Percentiles rank a stretch among this genome's conserved stretches.
Evolutionary conservation across 257 asterid species (phyloP).

Genomic region (Thymus quinquecostatus): DNA sequence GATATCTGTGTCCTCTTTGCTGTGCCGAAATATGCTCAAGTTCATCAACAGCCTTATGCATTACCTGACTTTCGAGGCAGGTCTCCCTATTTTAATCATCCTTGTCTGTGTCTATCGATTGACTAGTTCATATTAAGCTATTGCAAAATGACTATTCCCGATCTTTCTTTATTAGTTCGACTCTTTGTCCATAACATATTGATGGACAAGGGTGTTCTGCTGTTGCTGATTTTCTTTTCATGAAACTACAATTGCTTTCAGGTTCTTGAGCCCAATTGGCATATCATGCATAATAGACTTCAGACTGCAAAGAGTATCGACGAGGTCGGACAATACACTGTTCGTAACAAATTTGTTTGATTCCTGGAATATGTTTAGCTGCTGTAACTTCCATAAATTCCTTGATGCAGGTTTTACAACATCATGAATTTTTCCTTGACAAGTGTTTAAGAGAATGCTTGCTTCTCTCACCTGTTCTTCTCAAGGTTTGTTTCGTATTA

Average conservation of each 20-base stretch:
- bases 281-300: slow-evolving; percentile 85
- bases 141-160: slow-evolving; percentile 14
- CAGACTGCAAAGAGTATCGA: slow-evolving; percentile 96
- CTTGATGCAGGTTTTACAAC: slow-evolving; percentile 76
- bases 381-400: slow-evolving; percentile 16
- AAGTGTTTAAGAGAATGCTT: slow-evolving; percentile 92
- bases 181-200: slow-evolving; percentile 4
- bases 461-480: slow-evolving; percentile 90
- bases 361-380: slow-evolving; percentile 1
- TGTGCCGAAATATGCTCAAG: slow-evolving; percentile 95
- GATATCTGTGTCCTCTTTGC: slow-evolving; percentile 86
- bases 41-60: slow-evolving; percentile 94
- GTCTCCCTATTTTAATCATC: slow-evolving; percentile 32
- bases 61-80: slow-evolving; percentile 93
- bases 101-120: background rate
- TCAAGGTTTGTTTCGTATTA: slow-evolving; percentile 61
- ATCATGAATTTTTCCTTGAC: slow-evolving; percentile 92
- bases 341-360: slow-evolving; percentile 7
- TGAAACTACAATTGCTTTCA: slow-evolving; percentile 34
- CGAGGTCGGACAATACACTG: slow-evolving; percentile 57
- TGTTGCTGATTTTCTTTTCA: no score
- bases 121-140: background rate
- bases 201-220: no score
- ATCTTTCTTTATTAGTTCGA: slow-evolving; percentile 17
- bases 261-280: slow-evolving; percentile 99